Percentiles rank a stretch among this genome's conserved stretches.
These are phyloP conservation scores for Teratosphaeria destructans DNA, from an alignment of 2,329 filamentous ascomycete species.

Conservation along the genomic window DNA sequence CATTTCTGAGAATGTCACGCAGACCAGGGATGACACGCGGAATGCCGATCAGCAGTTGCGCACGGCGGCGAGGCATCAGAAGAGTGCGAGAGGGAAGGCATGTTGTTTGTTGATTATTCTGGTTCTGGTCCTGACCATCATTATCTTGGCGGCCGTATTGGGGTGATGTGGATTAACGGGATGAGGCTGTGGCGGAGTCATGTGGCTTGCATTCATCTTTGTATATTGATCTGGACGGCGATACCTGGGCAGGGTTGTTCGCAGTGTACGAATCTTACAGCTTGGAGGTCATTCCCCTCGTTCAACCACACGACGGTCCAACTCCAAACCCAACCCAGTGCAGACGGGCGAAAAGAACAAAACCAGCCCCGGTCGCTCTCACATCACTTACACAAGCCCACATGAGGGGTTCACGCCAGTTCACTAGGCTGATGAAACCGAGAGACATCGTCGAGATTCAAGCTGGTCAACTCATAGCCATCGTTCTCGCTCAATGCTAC, in stretches of 20 bases:
- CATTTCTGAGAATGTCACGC: conserved; percentile 80
- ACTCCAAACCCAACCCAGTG: too few species aligned
- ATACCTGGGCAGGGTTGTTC: background rate
- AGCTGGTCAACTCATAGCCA: too few species aligned
- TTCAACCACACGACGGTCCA: too few species aligned
- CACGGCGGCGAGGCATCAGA: conserved; percentile 83
- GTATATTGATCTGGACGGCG: background rate
- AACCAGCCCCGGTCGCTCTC: too few species aligned
- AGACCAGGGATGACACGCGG: conserved; percentile 67
- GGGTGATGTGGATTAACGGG: conserved; percentile 37
- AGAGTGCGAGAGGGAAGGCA: conserved; percentile 85
- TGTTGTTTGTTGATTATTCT: conserved; percentile 86
- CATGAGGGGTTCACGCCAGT: too few species aligned
- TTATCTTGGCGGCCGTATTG: conserved; percentile 75
- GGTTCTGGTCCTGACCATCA: conserved; percentile 77
- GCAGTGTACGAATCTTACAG: background rate
- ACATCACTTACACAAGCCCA: too few species aligned
- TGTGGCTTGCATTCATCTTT: background rate
- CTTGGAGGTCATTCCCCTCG: too few species aligned
- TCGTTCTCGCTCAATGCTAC: too few species aligned
- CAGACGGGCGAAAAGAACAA: too few species aligned
- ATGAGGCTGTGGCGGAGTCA: background rate
- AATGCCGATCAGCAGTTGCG: conserved; percentile 79
- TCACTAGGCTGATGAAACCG: too few species aligned
- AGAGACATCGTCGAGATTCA: too few species aligned